Percentiles rank a stretch among this genome's conserved stretches.
phyloP scores from a whole-genome alignment of 805 yeast species.

The Lipomyces japonicus region DNA sequence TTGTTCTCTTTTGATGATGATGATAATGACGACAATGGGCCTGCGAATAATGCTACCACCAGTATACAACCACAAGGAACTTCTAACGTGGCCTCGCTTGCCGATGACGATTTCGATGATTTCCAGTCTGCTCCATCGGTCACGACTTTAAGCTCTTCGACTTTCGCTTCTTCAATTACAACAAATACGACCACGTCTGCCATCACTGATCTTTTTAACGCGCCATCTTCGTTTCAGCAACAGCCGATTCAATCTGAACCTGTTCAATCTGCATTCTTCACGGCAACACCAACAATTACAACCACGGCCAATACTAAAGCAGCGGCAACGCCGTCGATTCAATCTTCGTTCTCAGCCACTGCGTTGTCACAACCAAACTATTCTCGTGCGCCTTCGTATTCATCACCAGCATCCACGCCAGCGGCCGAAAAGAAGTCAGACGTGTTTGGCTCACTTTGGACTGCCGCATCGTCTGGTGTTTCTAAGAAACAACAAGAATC shows the following conservation, averaged over 20 bases:
- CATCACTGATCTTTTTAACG: conserved; percentile 37
- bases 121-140: conserved; percentile 49
- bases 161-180: conserved; percentile 23
- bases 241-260: background rate
- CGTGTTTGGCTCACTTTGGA: conserved; percentile 43
- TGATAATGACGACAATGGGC: conserved; percentile 3
- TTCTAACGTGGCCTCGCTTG: conserved; percentile 12
- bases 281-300: conserved; percentile 5
- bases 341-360: background rate
- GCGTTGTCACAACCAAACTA: background rate
- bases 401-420: conserved; percentile 22
- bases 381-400: conserved; percentile 22
- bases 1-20: conserved; percentile 31
- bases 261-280: background rate
- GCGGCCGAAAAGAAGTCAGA: conserved; percentile 32
- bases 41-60: conserved; percentile 3
- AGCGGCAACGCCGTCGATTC: background rate
- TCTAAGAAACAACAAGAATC: conserved; percentile 16
- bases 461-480: conserved; percentile 33
- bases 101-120: conserved; percentile 48
- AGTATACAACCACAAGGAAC: conserved; percentile 1
- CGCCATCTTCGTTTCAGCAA: conserved; percentile 1
- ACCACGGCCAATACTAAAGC: conserved; percentile 10
- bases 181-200: conserved; percentile 35
- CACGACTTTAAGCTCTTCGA: conserved; percentile 9